These are phyloP conservation scores for Diaporthe destruens DNA, from an alignment of 2,329 filamentous ascomycete species.

Conservation along the genomic window DNA sequence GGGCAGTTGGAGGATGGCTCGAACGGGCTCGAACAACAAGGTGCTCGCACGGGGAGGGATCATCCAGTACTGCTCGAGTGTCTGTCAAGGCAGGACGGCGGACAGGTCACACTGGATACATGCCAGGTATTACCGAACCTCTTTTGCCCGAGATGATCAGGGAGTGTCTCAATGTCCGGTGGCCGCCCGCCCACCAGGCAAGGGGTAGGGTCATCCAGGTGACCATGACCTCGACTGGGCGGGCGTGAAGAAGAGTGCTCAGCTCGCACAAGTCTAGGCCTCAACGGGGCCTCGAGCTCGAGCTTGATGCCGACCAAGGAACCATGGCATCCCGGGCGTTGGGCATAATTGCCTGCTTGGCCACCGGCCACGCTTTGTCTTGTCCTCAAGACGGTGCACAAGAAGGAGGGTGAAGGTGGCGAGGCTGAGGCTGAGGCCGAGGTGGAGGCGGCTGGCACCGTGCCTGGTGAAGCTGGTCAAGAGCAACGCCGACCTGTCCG, in stretches of 20 bases:
- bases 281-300: slow-evolving; percentile 20
- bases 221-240: neutral
- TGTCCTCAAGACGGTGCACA: neutral
- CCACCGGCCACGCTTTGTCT: neutral
- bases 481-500: slow-evolving; percentile 21
- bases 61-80: neutral
- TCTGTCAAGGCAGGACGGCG: neutral
- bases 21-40: neutral
- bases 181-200: slow-evolving; percentile 1
- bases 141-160: slow-evolving; percentile 4
- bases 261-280: slow-evolving; percentile 33
- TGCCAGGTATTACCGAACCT: neutral
- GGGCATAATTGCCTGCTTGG: neutral
- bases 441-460: neutral
- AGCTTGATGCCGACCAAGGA: neutral
- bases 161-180: slow-evolving; percentile 24
- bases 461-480: neutral
- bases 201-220: slow-evolving; percentile 24
- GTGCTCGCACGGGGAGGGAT: neutral
- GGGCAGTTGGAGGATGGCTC: neutral
- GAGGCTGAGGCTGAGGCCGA: neutral
- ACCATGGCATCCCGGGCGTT: neutral
- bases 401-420: neutral
- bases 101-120: neutral
- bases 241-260: slow-evolving; percentile 14